A percentile compares a stretch with the other conserved stretches of the same genome.
phyloP scores from a whole-genome alignment of 2,329 filamentous ascomycete species.

The Penicillium brevicompactum region DNA sequence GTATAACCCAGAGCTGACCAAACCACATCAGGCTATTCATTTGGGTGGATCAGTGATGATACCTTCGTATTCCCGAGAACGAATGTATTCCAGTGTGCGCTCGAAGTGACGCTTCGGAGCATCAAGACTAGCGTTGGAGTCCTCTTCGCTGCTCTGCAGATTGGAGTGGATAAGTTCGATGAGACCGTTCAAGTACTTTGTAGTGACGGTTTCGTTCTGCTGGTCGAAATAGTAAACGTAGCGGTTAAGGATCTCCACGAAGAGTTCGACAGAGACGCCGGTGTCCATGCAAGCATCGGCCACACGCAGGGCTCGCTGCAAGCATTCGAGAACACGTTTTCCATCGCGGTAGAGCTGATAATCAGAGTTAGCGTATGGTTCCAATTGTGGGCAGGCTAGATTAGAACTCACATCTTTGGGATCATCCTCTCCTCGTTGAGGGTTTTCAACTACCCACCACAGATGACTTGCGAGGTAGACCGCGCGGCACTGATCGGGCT shows the following conservation, averaged over 20 bases:
- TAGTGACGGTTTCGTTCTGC: conserved; percentile 97
- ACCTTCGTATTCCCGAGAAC: conserved; percentile 87
- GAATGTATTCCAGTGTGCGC: conserved; percentile 91
- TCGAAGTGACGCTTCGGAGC: conserved; percentile 92
- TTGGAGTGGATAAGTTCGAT: conserved; percentile 99
- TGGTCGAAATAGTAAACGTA: conserved; percentile 99
- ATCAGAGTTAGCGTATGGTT: conserved; percentile 7
- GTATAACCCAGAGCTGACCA: neutral
- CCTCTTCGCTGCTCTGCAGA: conserved; percentile 74
- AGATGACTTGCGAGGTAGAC: conserved; percentile 96
- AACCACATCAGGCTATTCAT: neutral
- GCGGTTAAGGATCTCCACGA: conserved; percentile 96
- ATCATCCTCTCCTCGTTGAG: conserved; percentile 76
- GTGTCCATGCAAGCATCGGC: conserved; percentile 99
- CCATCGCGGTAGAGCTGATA: conserved; percentile 89
- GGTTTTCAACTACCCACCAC: conserved; percentile 93
- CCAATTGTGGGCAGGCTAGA: conserved; percentile 17
- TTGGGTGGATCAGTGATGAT: conserved; percentile 69
- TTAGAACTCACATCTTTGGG: conserved; percentile 67
- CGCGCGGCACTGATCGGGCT: conserved; percentile 95
- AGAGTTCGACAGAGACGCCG: conserved; percentile 92
- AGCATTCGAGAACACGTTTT: conserved; percentile 92
- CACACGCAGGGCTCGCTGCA: conserved; percentile 91
- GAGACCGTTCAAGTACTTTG: conserved; percentile 94
- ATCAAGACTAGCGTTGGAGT: conserved; percentile 72